These are phyloP conservation scores for Beauveria bassiana DNA, from an alignment of 2,329 filamentous ascomycete genomes.

Conservation along the genomic window DNA sequence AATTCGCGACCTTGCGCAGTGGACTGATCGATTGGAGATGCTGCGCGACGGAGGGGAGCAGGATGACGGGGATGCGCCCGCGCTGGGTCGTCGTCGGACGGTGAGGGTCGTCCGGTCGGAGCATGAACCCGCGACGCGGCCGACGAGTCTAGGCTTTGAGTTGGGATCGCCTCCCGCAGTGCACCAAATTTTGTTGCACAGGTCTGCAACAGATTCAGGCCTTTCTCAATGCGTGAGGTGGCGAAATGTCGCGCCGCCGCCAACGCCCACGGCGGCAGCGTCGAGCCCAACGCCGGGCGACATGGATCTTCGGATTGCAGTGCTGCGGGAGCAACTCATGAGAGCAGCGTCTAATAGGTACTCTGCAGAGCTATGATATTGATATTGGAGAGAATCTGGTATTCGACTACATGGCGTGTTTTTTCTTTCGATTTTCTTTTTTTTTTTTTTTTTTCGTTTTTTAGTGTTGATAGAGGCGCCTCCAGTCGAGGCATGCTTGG, in stretches of 20 bases:
- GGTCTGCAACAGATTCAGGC: neutral
- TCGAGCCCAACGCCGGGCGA: neutral
- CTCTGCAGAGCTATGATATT: neutral
- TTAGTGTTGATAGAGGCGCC: neutral
- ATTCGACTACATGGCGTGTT: neutral
- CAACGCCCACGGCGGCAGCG: neutral
- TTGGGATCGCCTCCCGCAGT: neutral
- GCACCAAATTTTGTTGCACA: neutral
- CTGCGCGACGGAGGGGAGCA: neutral
- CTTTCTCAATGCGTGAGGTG: neutral
- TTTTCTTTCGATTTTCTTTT: neutral
- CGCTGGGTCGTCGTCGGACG: neutral
- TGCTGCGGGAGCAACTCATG: constrained; percentile 1
- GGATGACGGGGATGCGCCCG: neutral
- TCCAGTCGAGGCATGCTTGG: neutral
- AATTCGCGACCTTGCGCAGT: constrained; percentile 9
- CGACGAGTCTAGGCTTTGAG: neutral
- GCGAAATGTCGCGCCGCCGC: neutral
- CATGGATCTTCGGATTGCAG: neutral
- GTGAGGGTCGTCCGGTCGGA: neutral
- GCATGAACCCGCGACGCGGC: neutral
- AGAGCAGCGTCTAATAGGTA: neutral
- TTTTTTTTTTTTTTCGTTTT: neutral
- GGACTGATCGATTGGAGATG: constrained; percentile 13
- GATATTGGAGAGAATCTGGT: neutral